Evolutionary conservation across 2,329 filamentous ascomycete genomes (phyloP).

Genomic region (Colletotrichum sp.): DNA sequence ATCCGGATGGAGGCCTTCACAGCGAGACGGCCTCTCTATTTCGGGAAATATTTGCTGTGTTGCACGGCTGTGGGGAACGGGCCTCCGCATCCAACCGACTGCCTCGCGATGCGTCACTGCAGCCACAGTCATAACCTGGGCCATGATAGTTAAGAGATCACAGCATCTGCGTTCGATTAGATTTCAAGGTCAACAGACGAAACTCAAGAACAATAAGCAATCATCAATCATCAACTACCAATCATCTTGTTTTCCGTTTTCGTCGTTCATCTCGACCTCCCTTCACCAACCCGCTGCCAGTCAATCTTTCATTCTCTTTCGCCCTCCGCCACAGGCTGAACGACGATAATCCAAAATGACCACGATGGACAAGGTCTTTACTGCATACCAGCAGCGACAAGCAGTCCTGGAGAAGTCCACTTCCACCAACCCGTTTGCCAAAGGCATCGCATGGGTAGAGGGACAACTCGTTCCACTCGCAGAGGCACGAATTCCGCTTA

Average conservation of each 20-base stretch:
- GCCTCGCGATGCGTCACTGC: neutral
- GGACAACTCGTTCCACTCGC: conserved; percentile 46
- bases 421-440: conserved; percentile 39
- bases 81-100: neutral
- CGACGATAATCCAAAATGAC: conserved; percentile 33
- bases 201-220: neutral
- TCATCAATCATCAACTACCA: neutral
- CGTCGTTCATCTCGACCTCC: neutral
- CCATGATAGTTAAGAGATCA: neutral
- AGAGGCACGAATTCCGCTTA: conserved; percentile 53
- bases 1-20: neutral
- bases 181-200: neutral
- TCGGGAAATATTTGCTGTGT: neutral
- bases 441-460: conserved; percentile 52
- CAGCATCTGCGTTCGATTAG: neutral
- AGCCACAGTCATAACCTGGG: neutral
- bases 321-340: neutral
- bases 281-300: neutral
- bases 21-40: neutral
- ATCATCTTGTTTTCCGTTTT: neutral
- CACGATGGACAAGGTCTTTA: conserved; percentile 45
- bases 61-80: neutral
- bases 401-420: neutral
- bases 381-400: neutral
- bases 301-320: neutral